Percentiles rank a stretch among this genome's conserved stretches.
Conservation (phyloP, 495 filamentous ascomycete genomes). For the Daldinia loculata region DNA sequence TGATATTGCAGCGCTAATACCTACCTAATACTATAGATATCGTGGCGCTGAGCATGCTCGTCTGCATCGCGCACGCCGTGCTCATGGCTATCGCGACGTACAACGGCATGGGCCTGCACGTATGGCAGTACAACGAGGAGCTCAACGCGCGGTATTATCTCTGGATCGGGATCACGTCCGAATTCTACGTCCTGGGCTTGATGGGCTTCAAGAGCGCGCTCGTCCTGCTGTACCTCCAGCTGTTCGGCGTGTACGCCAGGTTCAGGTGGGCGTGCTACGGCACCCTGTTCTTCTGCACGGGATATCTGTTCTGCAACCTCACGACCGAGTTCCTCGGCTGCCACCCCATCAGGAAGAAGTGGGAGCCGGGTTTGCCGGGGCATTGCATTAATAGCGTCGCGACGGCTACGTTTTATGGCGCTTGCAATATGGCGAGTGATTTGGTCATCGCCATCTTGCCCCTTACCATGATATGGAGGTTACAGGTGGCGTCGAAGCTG, state of each 20-base stretch:
- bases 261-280: conserved; percentile 49
- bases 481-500: conserved; percentile 19
- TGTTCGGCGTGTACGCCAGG: conserved; percentile 46
- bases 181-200: conserved; percentile 47
- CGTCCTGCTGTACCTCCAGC: conserved; percentile 49
- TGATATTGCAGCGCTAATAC: conserved; percentile 4
- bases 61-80: conserved; percentile 36
- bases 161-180: conserved; percentile 48
- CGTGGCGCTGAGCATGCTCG: conserved; percentile 31
- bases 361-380: conserved; percentile 44
- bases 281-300: conserved; percentile 48
- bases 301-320: conserved; percentile 51
- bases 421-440: conserved; percentile 35
- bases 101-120: conserved; percentile 42
- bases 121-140: conserved; percentile 38
- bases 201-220: conserved; percentile 51
- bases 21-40: conserved; percentile 23
- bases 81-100: conserved; percentile 40
- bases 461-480: conserved; percentile 41
- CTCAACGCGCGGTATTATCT: conserved; percentile 39
- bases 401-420: conserved; percentile 32
- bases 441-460: conserved; percentile 42
- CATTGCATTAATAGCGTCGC: conserved; percentile 46
- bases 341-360: conserved; percentile 48
- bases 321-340: conserved; percentile 51